Base-by-base conservation (phyloP, 2,329 filamentous ascomycete species). In the Sporothrix pallida region DNA sequence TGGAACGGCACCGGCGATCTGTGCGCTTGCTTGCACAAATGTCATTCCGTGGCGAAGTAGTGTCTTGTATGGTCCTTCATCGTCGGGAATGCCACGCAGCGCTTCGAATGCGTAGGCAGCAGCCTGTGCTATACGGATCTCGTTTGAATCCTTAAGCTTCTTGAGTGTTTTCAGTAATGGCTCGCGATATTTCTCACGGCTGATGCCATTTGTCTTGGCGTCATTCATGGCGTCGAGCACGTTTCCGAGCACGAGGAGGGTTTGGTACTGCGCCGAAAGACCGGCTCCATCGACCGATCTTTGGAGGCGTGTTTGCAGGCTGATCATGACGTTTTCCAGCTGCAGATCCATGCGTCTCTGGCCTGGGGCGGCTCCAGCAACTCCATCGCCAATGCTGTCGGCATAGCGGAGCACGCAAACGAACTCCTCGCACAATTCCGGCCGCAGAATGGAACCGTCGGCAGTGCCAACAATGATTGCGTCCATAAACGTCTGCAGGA, bases 151-250 rank as follows among this genome's bases (percentile, higher is more conserved):
- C 13, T 26, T 26, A 2, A 56, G 13, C 3, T 3, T 20, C 7
- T 56, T 8, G 3, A 70, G 67, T 48, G 3, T 12, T 1, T 70
- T n/a, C 23, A 70, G 67, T 2, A 70, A 26, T 7, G 67, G 67
- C 5, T 42, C 44, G 48, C 50, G 67, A 2, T 54, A 8, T 3
- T 8, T 26, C 26, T 70, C 26, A 1, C 67, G 67, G 46, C n/a
- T 23, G 15, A 70, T 52, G 48, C 67, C 67, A 1, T 3, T 7
- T 8, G 23, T 70, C 17, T 70, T 52, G 48, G 31, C 50, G 26
- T 70, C 50, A 20, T 70, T 54, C 67, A 70, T 70, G 50, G 67
- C 67, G 42, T 70, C 44, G 15, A 70, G 20, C 10, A 70, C 67
- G 26, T 12, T 50, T 4, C 20, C 44, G 17, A 70, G 67, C 3